Base-by-base conservation (phyloP, 2,329 filamentous ascomycete species). In the Graphilbum sp. region DNA sequence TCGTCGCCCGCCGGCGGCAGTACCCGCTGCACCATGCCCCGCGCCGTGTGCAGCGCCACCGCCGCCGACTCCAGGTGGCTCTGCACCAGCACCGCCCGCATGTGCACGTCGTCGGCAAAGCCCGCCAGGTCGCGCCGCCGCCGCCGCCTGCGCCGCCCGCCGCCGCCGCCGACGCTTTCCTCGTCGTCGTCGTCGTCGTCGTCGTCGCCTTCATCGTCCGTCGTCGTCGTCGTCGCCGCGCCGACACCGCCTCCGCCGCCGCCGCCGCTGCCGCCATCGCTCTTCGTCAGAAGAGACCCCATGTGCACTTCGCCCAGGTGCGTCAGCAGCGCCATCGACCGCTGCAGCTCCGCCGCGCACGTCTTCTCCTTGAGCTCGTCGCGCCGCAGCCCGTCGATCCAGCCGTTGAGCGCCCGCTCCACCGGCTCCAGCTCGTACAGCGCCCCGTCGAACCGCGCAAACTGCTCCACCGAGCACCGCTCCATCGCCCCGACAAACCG, bases 341-440 rank as follows among this genome's bases (percentile, higher is more conserved):
- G 75, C 50, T 88, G 78, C 29, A 96, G 64, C 52, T 93, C 84
- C 19, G 74, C 73, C 0, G 82, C 77, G 51, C 86, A 86, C 49
- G 84, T 79, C 54, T 79, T 75, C 58, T 88, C 81, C 56, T 86
- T 86, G 35, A 96, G 62, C 40, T 94, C 86, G 47, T 93, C 86
- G 37, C 75, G 76, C 45, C 85, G 78, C 39, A 95, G 55, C 6
- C 75, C 75, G 46, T 95, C 87, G 40, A 96, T 82, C 74, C 86
- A 94, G 39, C 71, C 72, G 51, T 94, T 94, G 36, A 96, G 60
- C 0, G 83, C 82, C 41, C 86, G 72, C 59, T 98, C 90, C 11
- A 96, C 84, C 1, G 87, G 85, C 53, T 94, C 84, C 36, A 96
- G 65, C 55, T 96, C 90, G 48, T 85, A 83, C 41, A 90, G 59